Evolutionary conservation across 306 rosid genomes (phyloP).

Genomic region (Senna siamea): DNA sequence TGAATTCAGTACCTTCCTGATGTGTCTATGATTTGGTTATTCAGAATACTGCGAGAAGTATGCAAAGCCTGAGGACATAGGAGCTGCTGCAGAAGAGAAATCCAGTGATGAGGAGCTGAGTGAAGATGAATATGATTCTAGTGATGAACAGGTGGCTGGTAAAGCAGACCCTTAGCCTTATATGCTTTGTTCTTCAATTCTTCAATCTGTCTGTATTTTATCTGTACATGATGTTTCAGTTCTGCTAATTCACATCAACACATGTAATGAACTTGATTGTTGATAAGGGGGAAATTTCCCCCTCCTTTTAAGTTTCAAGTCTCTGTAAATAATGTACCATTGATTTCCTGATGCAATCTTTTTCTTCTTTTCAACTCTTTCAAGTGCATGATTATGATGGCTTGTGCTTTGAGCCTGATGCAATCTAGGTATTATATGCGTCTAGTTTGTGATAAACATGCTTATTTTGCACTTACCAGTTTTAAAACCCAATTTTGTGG

Average conservation of each 20-base stretch:
- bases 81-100: slow-evolving; percentile 46
- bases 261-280: slow-evolving; percentile 50
- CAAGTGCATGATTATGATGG: slow-evolving; percentile 20
- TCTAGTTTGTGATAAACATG: background rate
- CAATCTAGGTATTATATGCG: no score
- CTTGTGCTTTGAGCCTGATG: background rate
- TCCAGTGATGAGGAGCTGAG: slow-evolving; percentile 54
- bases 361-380: slow-evolving; percentile 37
- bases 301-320: slow-evolving; percentile 36
- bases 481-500: background rate
- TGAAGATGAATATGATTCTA: slow-evolving; percentile 50
- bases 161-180: slow-evolving; percentile 52
- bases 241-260: slow-evolving; percentile 47
- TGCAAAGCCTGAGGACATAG: slow-evolving; percentile 52
- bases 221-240: slow-evolving; percentile 47
- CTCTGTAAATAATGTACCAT: slow-evolving; percentile 56
- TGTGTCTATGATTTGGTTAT: slow-evolving; percentile 8
- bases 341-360: slow-evolving; percentile 46
- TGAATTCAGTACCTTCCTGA: slow-evolving; percentile 1
- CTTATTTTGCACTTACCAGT: background rate
- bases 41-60: slow-evolving; percentile 54
- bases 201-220: slow-evolving; percentile 30
- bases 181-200: background rate
- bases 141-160: slow-evolving; percentile 57
- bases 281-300: slow-evolving; percentile 49